A percentile compares a stretch with the other conserved stretches of the same genome.
Evolutionary conservation across 2,329 filamentous ascomycete genomes (phyloP).

Genomic region (Monilinia fructigena): DNA sequence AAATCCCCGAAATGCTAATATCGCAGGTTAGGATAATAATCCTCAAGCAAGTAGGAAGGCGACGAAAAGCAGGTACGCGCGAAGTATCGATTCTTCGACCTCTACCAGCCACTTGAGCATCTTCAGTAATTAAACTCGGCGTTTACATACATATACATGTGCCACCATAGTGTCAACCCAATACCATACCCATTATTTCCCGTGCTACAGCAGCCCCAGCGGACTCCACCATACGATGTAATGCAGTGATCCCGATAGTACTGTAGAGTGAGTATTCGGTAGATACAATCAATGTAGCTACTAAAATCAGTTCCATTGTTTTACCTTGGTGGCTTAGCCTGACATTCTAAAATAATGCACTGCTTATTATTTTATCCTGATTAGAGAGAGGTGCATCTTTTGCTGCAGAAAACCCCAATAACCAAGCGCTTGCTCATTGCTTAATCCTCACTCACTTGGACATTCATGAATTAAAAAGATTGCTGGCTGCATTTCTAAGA

Average conservation of each 20-base stretch:
- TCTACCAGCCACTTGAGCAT: not conserved
- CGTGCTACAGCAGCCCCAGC: not conserved
- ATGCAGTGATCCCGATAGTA: constrained; percentile 21
- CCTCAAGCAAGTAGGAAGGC: not conserved
- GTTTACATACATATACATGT: constrained; percentile 15
- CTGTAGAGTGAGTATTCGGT: constrained; percentile 4
- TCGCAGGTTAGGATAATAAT: not conserved
- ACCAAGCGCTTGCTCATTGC: constrained; percentile 9
- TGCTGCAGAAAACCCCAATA: constrained; percentile 4
- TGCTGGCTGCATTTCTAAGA: not conserved
- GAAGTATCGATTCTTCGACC: constrained; percentile 1
- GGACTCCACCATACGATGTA: constrained; percentile 7
- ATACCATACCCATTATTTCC: constrained; percentile 4
- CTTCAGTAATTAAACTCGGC: constrained; percentile 18
- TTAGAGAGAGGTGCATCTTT: not conserved
- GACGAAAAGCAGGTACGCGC: constrained; percentile 12
- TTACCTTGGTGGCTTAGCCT: not conserved
- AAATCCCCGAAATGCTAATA: constrained; percentile 16
- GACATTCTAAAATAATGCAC: not conserved
- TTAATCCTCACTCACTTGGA: not conserved
- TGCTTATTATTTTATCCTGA: not conserved
- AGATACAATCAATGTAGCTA: constrained; percentile 6
- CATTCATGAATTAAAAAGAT: constrained; percentile 5
- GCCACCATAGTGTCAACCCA: not conserved
- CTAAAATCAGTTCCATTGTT: not conserved